A percentile compares a stretch with the other conserved stretches of the same genome.
Evolutionary conservation across 139 green algal species (phyloP).

Genomic region (Coccomyxa sp.): DNA sequence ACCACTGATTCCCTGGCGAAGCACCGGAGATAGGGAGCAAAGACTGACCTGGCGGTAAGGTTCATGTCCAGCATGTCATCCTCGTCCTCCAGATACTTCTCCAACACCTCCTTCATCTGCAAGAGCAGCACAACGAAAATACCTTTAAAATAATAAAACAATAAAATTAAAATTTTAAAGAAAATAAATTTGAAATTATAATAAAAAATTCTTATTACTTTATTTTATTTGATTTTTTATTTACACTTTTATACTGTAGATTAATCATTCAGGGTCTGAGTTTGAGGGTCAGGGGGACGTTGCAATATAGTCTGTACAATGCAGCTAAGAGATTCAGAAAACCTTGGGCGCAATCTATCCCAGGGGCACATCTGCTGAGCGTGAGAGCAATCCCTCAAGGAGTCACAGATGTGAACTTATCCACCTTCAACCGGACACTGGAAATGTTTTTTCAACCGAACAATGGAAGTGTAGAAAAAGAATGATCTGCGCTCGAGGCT

Average conservation of each 20-base stretch:
- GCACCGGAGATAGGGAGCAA: not conserved
- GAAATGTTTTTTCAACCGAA: not conserved
- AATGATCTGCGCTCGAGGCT: not conserved
- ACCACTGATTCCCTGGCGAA: too few species aligned
- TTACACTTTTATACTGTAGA: not conserved
- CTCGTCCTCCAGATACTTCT: conserved; percentile 58
- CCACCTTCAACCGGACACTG: too few species aligned
- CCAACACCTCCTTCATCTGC: conserved; percentile 43
- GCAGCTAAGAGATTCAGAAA: not conserved
- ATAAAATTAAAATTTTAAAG: not conserved
- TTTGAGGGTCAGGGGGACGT: too few species aligned
- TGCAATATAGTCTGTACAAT: not conserved
- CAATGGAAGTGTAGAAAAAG: not conserved
- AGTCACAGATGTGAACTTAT: not conserved
- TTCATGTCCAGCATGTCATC: conserved; percentile 54
- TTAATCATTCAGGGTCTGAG: not conserved
- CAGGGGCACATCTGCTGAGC: not conserved
- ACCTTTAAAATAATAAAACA: not conserved
- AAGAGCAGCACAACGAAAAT: not conserved
- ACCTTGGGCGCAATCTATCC: not conserved
- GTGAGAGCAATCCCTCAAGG: not conserved
- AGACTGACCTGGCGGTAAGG: conserved; percentile 33
- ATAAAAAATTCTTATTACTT: not conserved
- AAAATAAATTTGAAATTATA: too few species aligned
- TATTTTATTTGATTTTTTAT: not conserved